Percentiles rank a stretch among this genome's conserved stretches.
Evolutionary conservation across 805 yeast genomes (phyloP).

Genomic region (Yamadazyma ubonensis): DNA sequence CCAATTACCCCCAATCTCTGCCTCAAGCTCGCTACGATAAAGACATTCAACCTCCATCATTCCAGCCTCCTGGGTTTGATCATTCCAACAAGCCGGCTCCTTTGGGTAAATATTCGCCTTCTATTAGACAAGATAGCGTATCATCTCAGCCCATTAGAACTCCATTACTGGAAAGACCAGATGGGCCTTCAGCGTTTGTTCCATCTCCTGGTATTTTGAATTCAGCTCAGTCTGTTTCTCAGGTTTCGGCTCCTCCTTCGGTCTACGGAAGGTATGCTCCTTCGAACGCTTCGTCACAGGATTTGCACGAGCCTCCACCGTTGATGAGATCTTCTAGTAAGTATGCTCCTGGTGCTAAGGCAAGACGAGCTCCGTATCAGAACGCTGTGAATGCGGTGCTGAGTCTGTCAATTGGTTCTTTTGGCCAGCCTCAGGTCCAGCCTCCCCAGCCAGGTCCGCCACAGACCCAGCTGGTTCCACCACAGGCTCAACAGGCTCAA

Average conservation of each 20-base stretch:
- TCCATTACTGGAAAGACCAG: constrained; percentile 10
- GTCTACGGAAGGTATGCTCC: constrained; percentile 18
- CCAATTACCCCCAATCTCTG: constrained; percentile 6
- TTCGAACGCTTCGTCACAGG: constrained; percentile 25
- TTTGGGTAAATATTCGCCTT: constrained; percentile 8
- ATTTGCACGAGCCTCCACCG: constrained; percentile 13
- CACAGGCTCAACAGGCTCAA: neutral
- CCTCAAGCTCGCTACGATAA: too few species aligned
- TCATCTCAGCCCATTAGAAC: constrained; percentile 8
- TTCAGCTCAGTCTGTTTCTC: neutral
- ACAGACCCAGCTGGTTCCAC: neutral
- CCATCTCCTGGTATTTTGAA: constrained; percentile 7
- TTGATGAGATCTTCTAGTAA: constrained; percentile 11
- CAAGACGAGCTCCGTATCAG: constrained; percentile 11
- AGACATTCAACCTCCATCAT: neutral
- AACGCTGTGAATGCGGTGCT: constrained; percentile 11
- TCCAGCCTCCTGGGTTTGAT: neutral
- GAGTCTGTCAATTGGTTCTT: constrained; percentile 15
- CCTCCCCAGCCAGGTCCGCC: neutral
- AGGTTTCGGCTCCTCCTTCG: constrained; percentile 7
- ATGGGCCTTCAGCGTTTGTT: constrained; percentile 12
- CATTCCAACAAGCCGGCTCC: neutral
- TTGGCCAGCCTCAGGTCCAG: neutral
- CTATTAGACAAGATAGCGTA: constrained; percentile 3
- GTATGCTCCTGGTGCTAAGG: constrained; percentile 14